phyloP scores from a whole-genome alignment of 148 eudicot species.

The Rhododendron griersonianum region DNA sequence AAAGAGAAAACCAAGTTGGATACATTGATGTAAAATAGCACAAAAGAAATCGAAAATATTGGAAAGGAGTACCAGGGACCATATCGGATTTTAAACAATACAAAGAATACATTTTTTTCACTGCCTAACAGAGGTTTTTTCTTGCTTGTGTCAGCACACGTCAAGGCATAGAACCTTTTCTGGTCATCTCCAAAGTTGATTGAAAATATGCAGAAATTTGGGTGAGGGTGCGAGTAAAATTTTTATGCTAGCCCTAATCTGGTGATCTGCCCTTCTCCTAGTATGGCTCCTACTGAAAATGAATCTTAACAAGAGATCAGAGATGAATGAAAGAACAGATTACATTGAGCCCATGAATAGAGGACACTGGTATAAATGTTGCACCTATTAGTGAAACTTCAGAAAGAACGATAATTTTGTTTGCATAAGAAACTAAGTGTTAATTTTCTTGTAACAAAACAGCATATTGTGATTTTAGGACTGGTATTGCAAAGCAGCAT shows the following conservation, averaged over 20 bases:
- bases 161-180: background rate
- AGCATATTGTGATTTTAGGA: background rate
- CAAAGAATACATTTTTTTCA: background rate
- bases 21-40: background rate
- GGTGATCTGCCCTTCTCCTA: background rate
- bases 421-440: background rate
- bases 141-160: background rate
- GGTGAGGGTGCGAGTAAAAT: background rate
- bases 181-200: background rate
- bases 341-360: background rate
- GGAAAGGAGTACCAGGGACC: background rate
- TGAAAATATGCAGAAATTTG: background rate
- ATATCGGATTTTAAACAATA: background rate
- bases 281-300: background rate
- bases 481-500: background rate
- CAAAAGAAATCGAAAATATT: background rate
- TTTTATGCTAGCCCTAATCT: background rate
- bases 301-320: background rate
- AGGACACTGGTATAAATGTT: background rate
- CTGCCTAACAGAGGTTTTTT: background rate
- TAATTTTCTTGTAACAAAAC: too few relatives aligned
- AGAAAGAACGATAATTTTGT: background rate
- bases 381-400: background rate
- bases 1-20: background rate
- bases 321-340: background rate